These are phyloP conservation scores for Aspergillus sp. DNA, from an alignment of 2,329 filamentous ascomycete genomes.

Conservation along the genomic window DNA sequence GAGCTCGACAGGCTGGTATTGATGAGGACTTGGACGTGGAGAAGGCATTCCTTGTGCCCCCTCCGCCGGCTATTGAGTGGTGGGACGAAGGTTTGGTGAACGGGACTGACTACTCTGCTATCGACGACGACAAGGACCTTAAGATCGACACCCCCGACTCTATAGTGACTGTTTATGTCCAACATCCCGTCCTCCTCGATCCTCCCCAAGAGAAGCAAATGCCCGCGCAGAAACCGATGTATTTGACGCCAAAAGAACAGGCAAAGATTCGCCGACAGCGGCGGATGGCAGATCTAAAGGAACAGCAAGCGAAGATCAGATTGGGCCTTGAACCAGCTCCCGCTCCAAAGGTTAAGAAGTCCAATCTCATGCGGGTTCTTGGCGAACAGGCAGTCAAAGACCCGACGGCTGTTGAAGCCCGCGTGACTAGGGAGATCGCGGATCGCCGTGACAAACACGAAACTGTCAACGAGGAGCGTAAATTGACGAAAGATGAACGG, in stretches of 20 bases:
- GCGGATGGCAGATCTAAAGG: constrained; percentile 86
- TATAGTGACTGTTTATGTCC: constrained; percentile 82
- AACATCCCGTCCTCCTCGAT: constrained; percentile 84
- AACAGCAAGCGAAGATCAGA: constrained; percentile 91
- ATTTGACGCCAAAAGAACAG: constrained; percentile 81
- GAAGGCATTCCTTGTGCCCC: constrained; percentile 76
- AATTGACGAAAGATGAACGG: constrained; percentile 77
- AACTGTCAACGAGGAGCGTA: constrained; percentile 69
- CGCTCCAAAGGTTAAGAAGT: constrained; percentile 92
- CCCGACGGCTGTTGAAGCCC: constrained; percentile 89
- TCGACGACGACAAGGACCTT: constrained; percentile 55
- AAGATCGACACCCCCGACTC: constrained; percentile 71
- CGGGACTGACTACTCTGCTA: constrained; percentile 62
- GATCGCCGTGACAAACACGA: constrained; percentile 75
- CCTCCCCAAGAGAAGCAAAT: constrained; percentile 81
- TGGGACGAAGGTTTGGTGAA: constrained; percentile 87
- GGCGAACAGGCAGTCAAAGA: constrained; percentile 91
- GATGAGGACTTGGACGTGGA: constrained; percentile 85
- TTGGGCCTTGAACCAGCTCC: constrained; percentile 82
- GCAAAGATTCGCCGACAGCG: constrained; percentile 83
- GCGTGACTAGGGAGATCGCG: constrained; percentile 85
- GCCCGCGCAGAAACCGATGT: constrained; percentile 77
- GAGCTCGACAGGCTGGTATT: constrained; percentile 80
- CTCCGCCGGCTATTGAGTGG: constrained; percentile 87
- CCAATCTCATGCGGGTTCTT: constrained; percentile 93